phyloP scores from a whole-genome alignment of 768 basidiomycete genomes.

The Boletus speciosus region DNA sequence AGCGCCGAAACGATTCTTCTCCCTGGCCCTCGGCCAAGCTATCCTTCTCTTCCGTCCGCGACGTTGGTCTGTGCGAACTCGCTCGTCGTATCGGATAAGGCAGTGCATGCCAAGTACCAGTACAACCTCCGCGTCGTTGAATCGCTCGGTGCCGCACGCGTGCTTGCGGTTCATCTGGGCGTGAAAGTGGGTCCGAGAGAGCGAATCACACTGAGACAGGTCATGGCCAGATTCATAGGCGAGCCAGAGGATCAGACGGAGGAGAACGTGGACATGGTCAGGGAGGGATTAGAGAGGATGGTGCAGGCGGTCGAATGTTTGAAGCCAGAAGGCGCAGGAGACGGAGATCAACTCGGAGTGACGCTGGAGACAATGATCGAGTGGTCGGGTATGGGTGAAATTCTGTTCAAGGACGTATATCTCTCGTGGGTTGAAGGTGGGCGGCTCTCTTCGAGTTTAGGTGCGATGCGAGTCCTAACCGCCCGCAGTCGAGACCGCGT shows the following conservation, averaged over 20 bases:
- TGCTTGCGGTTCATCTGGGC: conserved; percentile 61
- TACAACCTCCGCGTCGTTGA: conserved; percentile 95
- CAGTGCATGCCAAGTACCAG: conserved; percentile 64
- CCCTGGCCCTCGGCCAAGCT: conserved; percentile 33
- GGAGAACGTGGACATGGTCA: conserved; percentile 43
- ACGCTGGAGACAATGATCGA: conserved; percentile 73
- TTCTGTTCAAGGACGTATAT: conserved; percentile 62
- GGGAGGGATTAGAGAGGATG: conserved; percentile 45
- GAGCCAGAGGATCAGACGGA: conserved; percentile 40
- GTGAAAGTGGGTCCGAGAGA: conserved; percentile 36
- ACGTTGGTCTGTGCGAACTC: conserved; percentile 42
- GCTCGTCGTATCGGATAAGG: conserved; percentile 78
- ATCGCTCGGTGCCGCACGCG: conserved; percentile 73
- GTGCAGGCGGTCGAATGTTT: conserved; percentile 49
- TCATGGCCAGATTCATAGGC: conserved; percentile 54
- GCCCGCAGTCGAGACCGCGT: conserved; percentile 59
- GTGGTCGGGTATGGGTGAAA: conserved; percentile 53
- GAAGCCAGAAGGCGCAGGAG: conserved; percentile 37
- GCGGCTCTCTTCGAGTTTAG: conserved; percentile 16
- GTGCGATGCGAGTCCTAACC: background rate
- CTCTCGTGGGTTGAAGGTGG: conserved; percentile 77
- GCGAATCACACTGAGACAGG: conserved; percentile 63
- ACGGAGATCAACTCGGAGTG: conserved; percentile 53
- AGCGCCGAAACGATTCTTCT: conserved; percentile 64
- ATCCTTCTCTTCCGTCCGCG: conserved; percentile 24